phyloP scores from a whole-genome alignment of 495 filamentous ascomycete species.

The Annulohypoxylon bovei region DNA sequence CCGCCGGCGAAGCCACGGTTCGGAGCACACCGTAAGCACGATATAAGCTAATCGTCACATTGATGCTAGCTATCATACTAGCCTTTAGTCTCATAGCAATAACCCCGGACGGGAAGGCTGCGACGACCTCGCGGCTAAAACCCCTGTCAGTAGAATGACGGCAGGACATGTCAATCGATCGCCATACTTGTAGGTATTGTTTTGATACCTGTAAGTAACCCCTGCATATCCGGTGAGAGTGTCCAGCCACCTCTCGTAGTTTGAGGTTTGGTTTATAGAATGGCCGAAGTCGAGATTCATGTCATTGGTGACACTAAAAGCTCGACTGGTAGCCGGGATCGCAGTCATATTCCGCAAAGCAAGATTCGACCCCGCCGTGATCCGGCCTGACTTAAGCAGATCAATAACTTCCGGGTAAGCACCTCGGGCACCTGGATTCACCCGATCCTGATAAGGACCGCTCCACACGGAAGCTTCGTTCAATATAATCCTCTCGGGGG shows the following conservation, averaged over 20 bases:
- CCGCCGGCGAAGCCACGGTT: not conserved
- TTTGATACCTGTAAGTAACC: not conserved
- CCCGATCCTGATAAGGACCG: not conserved
- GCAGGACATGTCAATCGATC: not conserved
- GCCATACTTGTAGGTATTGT: not conserved
- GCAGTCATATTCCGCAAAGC: not conserved
- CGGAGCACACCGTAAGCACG: not conserved
- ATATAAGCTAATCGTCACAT: not conserved
- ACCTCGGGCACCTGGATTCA: not conserved
- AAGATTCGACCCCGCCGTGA: not conserved
- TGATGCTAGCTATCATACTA: not conserved
- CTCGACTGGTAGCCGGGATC: not conserved
- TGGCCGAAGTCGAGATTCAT: not conserved
- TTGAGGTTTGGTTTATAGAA: not conserved
- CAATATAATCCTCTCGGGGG: not conserved
- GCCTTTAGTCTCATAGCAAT: not conserved
- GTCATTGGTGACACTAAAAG: not conserved
- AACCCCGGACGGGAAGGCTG: not conserved
- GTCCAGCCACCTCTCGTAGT: not conserved
- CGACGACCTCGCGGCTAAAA: not conserved
- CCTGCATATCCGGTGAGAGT: not conserved
- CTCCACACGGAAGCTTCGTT: not conserved
- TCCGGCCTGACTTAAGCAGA: not conserved
- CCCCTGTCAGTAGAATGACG: not conserved
- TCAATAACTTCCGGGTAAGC: not conserved